Evolutionary conservation across 768 basidiomycete species (phyloP), one percentile per base, ranked within the genome.

Genomic region (Collybiopsis luxurians): DNA sequence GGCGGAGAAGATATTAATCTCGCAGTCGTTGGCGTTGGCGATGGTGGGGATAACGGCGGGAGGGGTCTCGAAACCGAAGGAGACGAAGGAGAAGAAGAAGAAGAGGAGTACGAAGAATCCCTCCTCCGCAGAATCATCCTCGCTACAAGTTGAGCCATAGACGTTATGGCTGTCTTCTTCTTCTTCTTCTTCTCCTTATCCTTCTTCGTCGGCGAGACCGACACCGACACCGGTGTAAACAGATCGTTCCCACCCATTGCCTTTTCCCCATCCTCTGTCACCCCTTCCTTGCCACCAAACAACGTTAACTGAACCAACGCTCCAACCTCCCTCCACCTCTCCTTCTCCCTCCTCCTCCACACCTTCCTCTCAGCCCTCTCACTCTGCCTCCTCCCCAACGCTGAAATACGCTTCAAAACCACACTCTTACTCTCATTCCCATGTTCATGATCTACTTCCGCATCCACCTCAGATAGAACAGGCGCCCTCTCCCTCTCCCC

Each of bases 61-160:
- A 27, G 45, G 13, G 45, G 31, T 34, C 31, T 5, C 5, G 31
- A 34, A 34, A 34, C 31, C 5, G 5, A 34, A 34, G 31, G 13
- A 34, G 13, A 5, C 31, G 31, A 13, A 30, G 15, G 28, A 11
- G 47, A 34, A 21, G 30, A 47, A 4, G 48, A 34, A 28, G 30
- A 34, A 5, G n/a, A 19, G 17, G 30, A 49, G 19, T 17, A 34
- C n/a, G 31, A 49, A 19, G n/a, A 19, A 2, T 49, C 48, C 21
- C 48, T 31, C 19, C 48, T 30, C 10, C 48, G 48, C 9, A 49
- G 7, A 19, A 49, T 49, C 48, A 49, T 49, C 48, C 48, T 49
- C 17, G 48, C 48, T 28, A 49, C 48, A 9, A 49, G 48, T 28
- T 49, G 48, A n/a, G 48, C 48, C 48, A 49, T 49, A 21, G 19